phyloP scores from a whole-genome alignment of 495 filamentous ascomycete genomes.

The Glarea lozoyensis region DNA sequence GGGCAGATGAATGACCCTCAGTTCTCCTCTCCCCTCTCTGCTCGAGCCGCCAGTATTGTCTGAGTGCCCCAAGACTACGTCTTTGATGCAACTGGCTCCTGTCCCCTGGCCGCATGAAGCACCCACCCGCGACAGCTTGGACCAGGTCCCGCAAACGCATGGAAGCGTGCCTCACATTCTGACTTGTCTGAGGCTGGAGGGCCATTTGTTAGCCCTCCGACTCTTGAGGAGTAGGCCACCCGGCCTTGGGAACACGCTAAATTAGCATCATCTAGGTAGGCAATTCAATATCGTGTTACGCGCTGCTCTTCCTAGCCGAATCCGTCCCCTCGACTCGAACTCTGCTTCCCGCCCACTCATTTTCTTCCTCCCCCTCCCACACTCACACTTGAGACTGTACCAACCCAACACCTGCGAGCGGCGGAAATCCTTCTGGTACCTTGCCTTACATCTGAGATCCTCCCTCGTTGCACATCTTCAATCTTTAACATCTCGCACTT shows the following conservation, averaged over 20 bases:
- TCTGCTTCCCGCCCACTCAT: conserved; percentile 15
- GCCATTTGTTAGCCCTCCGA: no score
- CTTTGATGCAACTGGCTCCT: no score
- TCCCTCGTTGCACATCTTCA: conserved; percentile 2
- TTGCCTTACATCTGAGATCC: conserved; percentile 16
- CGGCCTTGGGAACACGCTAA: no score
- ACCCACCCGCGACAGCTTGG: conserved; percentile 12
- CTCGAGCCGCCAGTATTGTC: no score
- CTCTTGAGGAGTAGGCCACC: no score
- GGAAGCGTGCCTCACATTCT: no score
- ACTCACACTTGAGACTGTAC: no score
- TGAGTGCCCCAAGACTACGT: no score
- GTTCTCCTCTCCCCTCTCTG: no score
- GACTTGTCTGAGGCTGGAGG: no score
- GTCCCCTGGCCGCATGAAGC: conserved; percentile 14
- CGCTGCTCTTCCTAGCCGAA: conserved; percentile 17
- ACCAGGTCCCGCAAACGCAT: conserved; percentile 6
- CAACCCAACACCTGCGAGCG: conserved; percentile 8
- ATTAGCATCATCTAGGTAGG: no score
- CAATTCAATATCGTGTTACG: conserved; percentile 19
- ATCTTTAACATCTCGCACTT: conserved; percentile 5
- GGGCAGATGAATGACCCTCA: no score
- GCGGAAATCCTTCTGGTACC: conserved; percentile 11
- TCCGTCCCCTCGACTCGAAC: neutral
- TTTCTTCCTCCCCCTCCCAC: conserved; percentile 1